Conservation (phyloP, 768 basidiomycete species). For the Boletus fagicola region DNA sequence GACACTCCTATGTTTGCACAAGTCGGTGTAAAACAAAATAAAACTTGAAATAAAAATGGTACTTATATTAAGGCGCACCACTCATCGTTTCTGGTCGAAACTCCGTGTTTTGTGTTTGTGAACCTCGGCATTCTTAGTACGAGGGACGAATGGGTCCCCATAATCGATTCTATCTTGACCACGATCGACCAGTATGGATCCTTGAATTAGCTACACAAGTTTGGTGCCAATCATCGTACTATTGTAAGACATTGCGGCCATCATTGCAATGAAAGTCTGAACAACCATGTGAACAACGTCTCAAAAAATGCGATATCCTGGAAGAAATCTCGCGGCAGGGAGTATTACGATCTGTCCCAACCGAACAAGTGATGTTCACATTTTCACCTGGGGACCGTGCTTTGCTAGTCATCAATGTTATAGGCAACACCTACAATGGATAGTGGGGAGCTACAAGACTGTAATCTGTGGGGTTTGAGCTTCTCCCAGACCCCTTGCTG, state of each 20-base stretch:
- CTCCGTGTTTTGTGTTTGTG: not conserved
- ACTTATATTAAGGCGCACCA: too few species aligned
- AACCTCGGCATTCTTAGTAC: not conserved
- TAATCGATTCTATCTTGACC: not conserved
- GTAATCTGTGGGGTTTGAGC: not conserved
- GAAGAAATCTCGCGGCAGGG: not conserved
- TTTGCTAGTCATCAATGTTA: not conserved
- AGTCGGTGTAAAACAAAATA: too few species aligned
- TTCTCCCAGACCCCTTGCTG: not conserved
- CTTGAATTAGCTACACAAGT: too few species aligned
- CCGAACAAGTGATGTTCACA: not conserved
- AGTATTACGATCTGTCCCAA: not conserved
- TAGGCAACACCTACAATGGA: not conserved
- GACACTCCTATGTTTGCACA: not conserved
- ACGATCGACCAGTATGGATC: too few species aligned
- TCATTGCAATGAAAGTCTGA: not conserved
- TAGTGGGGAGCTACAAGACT: not conserved
- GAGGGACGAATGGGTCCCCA: not conserved
- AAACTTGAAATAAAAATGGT: too few species aligned
- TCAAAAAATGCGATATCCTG: not conserved
- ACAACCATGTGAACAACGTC: not conserved
- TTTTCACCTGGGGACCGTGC: not conserved
- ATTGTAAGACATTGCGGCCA: too few species aligned
- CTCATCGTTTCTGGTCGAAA: not conserved
- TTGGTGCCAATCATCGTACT: too few species aligned